Evolutionary conservation across 2,329 filamentous ascomycete species (phyloP).

Genomic region (Cercospora sojina): DNA sequence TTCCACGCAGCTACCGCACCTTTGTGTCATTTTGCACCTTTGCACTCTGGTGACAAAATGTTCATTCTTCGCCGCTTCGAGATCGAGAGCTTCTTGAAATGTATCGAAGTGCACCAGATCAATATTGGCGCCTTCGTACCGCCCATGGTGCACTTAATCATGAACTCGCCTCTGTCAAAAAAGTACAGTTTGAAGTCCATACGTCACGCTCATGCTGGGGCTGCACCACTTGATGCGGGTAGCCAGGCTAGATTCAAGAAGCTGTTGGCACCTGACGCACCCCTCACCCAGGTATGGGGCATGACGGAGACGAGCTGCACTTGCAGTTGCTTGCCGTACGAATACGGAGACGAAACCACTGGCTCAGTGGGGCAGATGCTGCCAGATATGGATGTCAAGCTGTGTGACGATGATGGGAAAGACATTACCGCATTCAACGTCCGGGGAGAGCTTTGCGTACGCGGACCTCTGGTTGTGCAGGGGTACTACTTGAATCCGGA

Average conservation of each 20-base stretch:
- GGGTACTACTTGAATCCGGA: constrained; percentile 54
- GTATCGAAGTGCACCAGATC: constrained; percentile 48
- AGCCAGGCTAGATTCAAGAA: constrained; percentile 46
- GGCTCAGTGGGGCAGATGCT: constrained; percentile 45
- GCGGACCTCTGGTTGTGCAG: constrained; percentile 52
- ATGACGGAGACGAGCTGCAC: constrained; percentile 43
- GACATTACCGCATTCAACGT: constrained; percentile 15
- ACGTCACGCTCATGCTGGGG: constrained; percentile 41
- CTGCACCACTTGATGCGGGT: constrained; percentile 51
- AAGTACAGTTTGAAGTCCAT: constrained; percentile 47
- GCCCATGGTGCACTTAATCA: constrained; percentile 51
- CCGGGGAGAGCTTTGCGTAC: constrained; percentile 53
- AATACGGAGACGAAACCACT: constrained; percentile 15
- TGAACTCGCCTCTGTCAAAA: constrained; percentile 49
- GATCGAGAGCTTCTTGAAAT: constrained; percentile 48
- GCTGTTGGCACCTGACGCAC: constrained; percentile 40
- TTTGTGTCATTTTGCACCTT: constrained; percentile 37
- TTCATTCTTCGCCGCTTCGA: constrained; percentile 51
- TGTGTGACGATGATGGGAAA: constrained; percentile 52
- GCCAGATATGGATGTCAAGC: constrained; percentile 46
- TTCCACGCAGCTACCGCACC: constrained; percentile 52
- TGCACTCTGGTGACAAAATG: constrained; percentile 37
- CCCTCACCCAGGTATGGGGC: constrained; percentile 49
- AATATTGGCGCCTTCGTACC: constrained; percentile 55
- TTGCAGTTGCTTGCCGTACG: constrained; percentile 31